Evolutionary conservation across 495 filamentous ascomycete genomes (phyloP), one percentile per base, ranked within the genome.

Genomic region (Pseudevernia furfuracea): DNA sequence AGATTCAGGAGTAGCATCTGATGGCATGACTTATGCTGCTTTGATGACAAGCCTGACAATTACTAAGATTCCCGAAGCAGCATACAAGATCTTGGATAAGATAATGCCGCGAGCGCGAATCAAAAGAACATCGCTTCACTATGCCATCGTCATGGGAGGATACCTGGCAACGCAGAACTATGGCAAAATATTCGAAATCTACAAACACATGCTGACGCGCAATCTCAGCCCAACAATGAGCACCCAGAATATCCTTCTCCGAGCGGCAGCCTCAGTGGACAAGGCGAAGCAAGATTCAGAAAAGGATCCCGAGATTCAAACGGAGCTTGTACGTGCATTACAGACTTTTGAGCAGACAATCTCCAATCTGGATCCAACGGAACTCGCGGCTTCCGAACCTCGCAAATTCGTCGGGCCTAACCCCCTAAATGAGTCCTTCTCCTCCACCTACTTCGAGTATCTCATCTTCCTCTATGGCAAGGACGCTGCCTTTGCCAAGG

Each of bases 1-100:
- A 43, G 70, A 77, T 8, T 71, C 78, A 5, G 71, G 75, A 0
- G 71, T 96, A 34, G 74, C 75, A n/a, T 82, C 85, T 60, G 81
- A 95, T 73, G 75, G 75, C 21, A 81, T 83, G 70, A 93, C 93
- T 11, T 93, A 92, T 73, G 82, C 80, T 38, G 82, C 87, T 64
- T 74, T 95, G 41, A 87, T 97, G 74, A 80, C 86, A 58, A 82
- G 82, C n/a, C 76, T 96, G 36, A 77, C 80, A 10, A 71, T 87
- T 60, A 74, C 81, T 60, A 75, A 80, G 10, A 83, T 86, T 69
- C 79, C 89, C 14, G 79, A 85, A 59, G 80, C 82, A 66, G 94
- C 92, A 5, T 78, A 82, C 36, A 77, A 77, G 53, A 85, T 94
- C 46, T 76, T 97, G 37, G 73, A 77, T 30, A 73, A 75, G 1